Evolutionary conservation across 805 yeast genomes (phyloP), one percentile per base, ranked within the genome.

Genomic region (Metschnikowia continentalis): DNA sequence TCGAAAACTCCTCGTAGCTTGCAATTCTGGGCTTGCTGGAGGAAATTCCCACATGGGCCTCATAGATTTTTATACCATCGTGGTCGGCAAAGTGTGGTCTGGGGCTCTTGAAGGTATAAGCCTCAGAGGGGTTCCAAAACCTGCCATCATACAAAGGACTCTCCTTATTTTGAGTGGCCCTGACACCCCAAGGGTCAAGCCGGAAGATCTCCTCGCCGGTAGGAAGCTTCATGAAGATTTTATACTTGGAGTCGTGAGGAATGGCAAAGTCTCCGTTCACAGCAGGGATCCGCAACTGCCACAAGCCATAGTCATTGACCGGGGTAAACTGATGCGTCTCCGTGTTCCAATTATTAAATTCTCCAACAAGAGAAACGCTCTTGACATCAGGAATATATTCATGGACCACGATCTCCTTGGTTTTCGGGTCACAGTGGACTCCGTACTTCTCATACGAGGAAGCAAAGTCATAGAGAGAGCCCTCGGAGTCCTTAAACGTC

Each of bases 1-100:
- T 58, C 13, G 96, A 86, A 67, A 92, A 92, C 66, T 92, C 95
- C 57, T 80, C 83, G 69, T 92, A 92, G 11, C 92, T 70, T 2
- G 96, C 96, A 47, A 94, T 72, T 51, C 81, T 81, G 33, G 94
- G 91, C 51, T 92, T 94, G 1, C 96, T 91, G 2, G 96, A 83
- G 0, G 97, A 90, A 53, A 92, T 92, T 32, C 99, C 99, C 26
- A 88, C 81, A 65, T 92, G 99, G 32, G 97, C 97, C 70, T 92
- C 99, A 69, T 92, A 92, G 50, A 92, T 87, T 65, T 87, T 83
- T 55, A 86, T 70, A 7, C 77, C 78, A 30, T 67, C 72, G 14
- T 66, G 64, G 47, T 63, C 62, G 36, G 64, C 59, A 32, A 80
- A 69, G 7, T 62, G 61, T 0, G 97, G 97, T 56, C 96, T 75